A percentile compares a stretch with the other conserved stretches of the same genome.
phyloP scores from a whole-genome alignment of 192 early-diverging fungal species.

The Backusella circina region DNA sequence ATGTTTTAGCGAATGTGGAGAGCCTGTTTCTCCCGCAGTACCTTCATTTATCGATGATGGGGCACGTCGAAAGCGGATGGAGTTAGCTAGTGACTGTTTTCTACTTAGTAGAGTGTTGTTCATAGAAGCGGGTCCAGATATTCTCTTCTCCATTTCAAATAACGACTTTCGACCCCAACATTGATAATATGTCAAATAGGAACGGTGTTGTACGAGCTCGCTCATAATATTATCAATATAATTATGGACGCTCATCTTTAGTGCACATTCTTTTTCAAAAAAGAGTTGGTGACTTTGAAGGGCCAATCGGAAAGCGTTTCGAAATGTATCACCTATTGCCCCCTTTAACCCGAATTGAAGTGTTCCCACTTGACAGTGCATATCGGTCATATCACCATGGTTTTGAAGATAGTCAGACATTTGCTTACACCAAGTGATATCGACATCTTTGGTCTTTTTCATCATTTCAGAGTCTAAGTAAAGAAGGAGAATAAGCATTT shows the following conservation, averaged over 20 bases:
- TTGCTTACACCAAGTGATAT: constrained; percentile 5
- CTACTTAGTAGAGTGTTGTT: not conserved
- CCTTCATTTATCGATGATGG: not conserved
- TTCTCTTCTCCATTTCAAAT: not conserved
- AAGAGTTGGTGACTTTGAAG: not conserved
- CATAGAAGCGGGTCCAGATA: not conserved
- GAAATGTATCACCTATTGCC: not conserved
- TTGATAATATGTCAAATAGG: constrained; percentile 1
- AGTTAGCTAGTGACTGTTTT: constrained; percentile 8
- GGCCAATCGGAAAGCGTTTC: not conserved
- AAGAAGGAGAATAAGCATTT: no score
- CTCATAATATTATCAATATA: not conserved
- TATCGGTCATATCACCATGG: constrained; percentile 8
- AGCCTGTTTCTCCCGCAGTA: not conserved
- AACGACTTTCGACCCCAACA: constrained; percentile 2
- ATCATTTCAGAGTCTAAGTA: not conserved
- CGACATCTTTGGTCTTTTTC: not conserved
- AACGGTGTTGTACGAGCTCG: not conserved
- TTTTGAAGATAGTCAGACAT: constrained; percentile 5
- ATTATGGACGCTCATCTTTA: not conserved
- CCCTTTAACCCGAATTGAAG: not conserved
- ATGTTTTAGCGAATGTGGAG: not conserved
- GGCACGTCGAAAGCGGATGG: not conserved
- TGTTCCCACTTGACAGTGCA: not conserved
- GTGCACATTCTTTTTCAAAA: not conserved